phyloP scores from a whole-genome alignment of 1,284 basidiomycete species.

The Pseudozyma thailandica region DNA sequence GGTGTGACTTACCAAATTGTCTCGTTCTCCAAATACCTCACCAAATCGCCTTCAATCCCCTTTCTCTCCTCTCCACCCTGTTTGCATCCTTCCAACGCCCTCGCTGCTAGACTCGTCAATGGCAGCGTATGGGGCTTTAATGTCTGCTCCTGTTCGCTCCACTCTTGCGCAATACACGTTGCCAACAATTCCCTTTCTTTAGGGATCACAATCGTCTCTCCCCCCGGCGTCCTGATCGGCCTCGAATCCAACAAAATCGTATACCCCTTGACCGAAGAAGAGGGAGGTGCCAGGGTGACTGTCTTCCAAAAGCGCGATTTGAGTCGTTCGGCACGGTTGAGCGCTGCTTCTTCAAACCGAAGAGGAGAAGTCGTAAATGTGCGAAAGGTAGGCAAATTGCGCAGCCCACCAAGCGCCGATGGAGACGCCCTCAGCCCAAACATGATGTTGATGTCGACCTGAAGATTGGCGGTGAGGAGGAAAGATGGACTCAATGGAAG shows the following conservation, averaged over 20 bases:
- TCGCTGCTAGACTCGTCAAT: conserved; percentile 82
- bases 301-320: conserved; percentile 59
- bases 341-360: conserved; percentile 19
- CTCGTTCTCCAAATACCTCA: conserved; percentile 93
- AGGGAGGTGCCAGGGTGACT: conserved; percentile 32
- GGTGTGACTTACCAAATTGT: conserved; percentile 80
- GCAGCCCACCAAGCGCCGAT: neutral
- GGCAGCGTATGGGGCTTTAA: conserved; percentile 91
- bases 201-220: conserved; percentile 80
- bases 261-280: conserved; percentile 64
- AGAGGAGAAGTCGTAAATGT: conserved; percentile 1
- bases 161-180: conserved; percentile 88
- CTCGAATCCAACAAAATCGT: conserved; percentile 84
- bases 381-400: neutral
- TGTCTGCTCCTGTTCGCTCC: conserved; percentile 89
- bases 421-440: neutral
- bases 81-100: conserved; percentile 84
- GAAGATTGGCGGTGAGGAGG: neutral
- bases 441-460: neutral
- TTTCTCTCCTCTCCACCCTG: conserved; percentile 74
- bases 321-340: conserved; percentile 42
- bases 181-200: conserved; percentile 79
- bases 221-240: conserved; percentile 85
- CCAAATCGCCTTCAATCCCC: conserved; percentile 78
- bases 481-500: neutral